Base-by-base conservation (phyloP, 495 filamentous ascomycete genomes). In the Viridothelium virens region DNA sequence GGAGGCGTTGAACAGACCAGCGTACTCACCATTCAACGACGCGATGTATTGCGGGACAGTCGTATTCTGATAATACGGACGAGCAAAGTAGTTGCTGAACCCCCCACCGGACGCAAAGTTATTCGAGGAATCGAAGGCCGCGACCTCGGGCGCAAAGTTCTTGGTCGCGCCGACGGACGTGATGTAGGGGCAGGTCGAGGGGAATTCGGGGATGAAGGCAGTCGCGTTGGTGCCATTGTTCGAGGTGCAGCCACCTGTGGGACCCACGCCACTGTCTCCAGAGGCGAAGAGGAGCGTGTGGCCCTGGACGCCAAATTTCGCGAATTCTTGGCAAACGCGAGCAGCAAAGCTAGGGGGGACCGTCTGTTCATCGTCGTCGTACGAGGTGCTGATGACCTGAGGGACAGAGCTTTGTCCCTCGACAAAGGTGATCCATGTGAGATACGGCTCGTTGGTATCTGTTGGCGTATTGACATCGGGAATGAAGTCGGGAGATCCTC, bases 291-390 rank as follows among this genome's bases (percentile, higher is more conserved):
- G 65, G 50, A 77, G 68, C 10, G 74, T 69, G 38, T 74, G 70
- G 39, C 76, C 76, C 25, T 72, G 70, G 10, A 70, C 74, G 33
- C 73, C 77, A 14, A 78, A 70, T 48, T 74, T 72, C 46, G 66
- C 75, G 64, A 75, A 76, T 39, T 72, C 65, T 50, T 68, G 63
- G 70, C 77, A 78, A 10, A 74, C 75, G 1, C 71, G 66, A 14
- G 67, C 62, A 11, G 74, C 74, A 66, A 77, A 78, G 16, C 68
- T 68, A 31, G 66, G 25, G 2, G 76, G 76, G 37, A 77, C 66
- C 0, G 74, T 69, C 62, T 77, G 74, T 67, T 78, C 77, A 38
- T 74, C 68, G 31, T 77, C 77, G 47, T 74, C 77, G 67, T 78
- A 78, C 1, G 77, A 78, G n/a, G 74, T 77, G 62, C 62, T 72